Evolutionary conservation across 768 basidiomycete species (phyloP), one percentile per base, ranked within the genome.

Genomic region (Postia placenta): DNA sequence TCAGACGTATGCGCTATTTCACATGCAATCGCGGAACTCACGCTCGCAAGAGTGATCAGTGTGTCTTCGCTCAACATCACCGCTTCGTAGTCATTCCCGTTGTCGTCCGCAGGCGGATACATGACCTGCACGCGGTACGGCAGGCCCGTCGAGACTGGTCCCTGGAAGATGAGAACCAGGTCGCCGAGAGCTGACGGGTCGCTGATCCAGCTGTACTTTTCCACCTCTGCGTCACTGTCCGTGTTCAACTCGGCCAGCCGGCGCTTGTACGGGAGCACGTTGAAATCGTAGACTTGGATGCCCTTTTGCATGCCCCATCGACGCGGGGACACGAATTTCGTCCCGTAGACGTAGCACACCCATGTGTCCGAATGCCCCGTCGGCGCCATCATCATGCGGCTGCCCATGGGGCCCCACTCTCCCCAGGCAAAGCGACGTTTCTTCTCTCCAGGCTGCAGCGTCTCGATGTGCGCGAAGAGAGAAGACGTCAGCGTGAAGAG

Each of bases 341-440:
- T 68, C 19, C 79, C 80, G 55, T 70, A 72, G 17, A 80, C 72
- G 54, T 78, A 79, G 64, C 80, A 83, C 6, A 79, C 77, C 80
- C 80, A 83, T n/a, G 69, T 60, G 22, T 60, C 53, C 63, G 69
- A 30, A 63, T 61, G 50, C 52, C 48, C 36, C 19, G 46, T 9
- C 15, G 64, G 60, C 5, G 63, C 62, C 25, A 49, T 49, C 28
- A 76, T 55, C 55, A 81, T 59, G 23, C 79, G 74, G 7, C 75
- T 74, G 3, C 69, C 71, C 9, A 33, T 44, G 5, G 74, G 73
- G 12, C 78, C 81, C 81, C 81, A 83, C 22, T 67, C 65, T 1
- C 66, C 53, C 80, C 80, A 83, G 27, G 59, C 50, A 51, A 74
- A 56, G n/a, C 60, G 50, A 27, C 51, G 60, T 15, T 53, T 46